Base-by-base conservation (phyloP, 2,329 filamentous ascomycete genomes). In the Purpureocillium takamizusanense region DNA sequence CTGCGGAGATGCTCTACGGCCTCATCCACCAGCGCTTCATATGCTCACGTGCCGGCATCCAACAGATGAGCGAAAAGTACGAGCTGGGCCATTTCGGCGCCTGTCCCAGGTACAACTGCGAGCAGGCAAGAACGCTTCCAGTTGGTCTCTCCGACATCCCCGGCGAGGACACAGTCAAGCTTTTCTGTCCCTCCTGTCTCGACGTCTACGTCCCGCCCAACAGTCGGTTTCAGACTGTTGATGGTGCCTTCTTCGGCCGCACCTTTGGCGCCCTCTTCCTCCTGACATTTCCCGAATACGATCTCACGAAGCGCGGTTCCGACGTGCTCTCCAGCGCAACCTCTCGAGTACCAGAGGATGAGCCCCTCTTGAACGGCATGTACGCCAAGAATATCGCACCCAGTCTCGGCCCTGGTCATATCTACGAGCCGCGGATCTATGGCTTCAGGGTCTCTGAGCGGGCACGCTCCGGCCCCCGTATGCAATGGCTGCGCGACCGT, bases 31-130 rank as follows among this genome's bases (percentile, higher is more conserved):
- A 97, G 62, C 84, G 92, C 41, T 98, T 95, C 64, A 97, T 98
- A 65, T 97, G 89, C 55, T 95, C 89, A 17, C 78, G 92, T 42
- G 87, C 86, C 3, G 92, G 92, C 37, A 97, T 98, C 53, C 90
- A 97, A 65, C 89, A 95, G 60, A 98, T 98, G 92, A 87, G 89
- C 46, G 92, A 98, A 63, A 98, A 98, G 63, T 98, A 97, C 69
- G 90, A 97, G 62, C 74, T 94, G 35, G 85, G 89, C 44, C 90
- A 98, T 66, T 98, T 98, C 57, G 92, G 92, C 38, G 81, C 83
- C 50, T 98, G 92, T 60, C 92, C 92, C n/a, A 79, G 92, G 42
- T 94, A 90, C 42, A 81, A 90, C 63, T 98, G 92, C 72, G 84
- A 88, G 52, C 83, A 85, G 43, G 85, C 87, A 47, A 83, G 90